Evolutionary conservation across 306 rosid species (phyloP), one percentile per base, ranked within the genome.

Genomic region (Corylus avellana): DNA sequence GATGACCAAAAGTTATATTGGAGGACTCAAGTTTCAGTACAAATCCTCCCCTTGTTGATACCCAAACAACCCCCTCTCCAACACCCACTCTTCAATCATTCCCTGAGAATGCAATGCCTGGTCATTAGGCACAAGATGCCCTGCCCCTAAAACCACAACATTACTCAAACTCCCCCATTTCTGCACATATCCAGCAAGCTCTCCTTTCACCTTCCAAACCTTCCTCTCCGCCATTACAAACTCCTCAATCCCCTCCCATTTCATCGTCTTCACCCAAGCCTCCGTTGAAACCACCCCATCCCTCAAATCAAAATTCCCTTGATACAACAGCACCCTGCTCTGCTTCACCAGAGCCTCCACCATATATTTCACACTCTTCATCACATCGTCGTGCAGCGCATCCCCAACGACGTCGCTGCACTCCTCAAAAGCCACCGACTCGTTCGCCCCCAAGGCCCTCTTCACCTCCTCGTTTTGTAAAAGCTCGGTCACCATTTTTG

Each of bases 61-160:
- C 54, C 44, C 49, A 86, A 90, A 94, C 47, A 83, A 51, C 11
- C 86, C 92, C 55, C 16, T 84, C 37, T 82, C 89, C 81, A 92
- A 75, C 72, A 94, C 91, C 98, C 97, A 94, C 12, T 83, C 91
- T 78, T 94, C 92, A 8, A 92, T 92, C 98, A 94, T 92, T 20
- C 84, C 88, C 72, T 92, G 97, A 44, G 98, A 85, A 49, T 80
- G 84, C 85, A 89, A 22, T 35, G 94, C 18, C 75, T 89, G 81
- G 10, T 94, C 96, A 4, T 85, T 5, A 12, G 98, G 93, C 62
- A 92, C 75, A 80, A 94, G 89, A 92, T 94, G 96, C 0, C 97
- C 96, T 47, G 84, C 97, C 0, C 97, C 92, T 17, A 87, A 86
- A 81, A 94, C 96, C 44, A 89, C 85, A 83, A 75, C 96, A 51